These are phyloP conservation scores for Ocimum tenuiflorum DNA, from an alignment of 257 asterid genomes.

Conservation along the genomic window DNA sequence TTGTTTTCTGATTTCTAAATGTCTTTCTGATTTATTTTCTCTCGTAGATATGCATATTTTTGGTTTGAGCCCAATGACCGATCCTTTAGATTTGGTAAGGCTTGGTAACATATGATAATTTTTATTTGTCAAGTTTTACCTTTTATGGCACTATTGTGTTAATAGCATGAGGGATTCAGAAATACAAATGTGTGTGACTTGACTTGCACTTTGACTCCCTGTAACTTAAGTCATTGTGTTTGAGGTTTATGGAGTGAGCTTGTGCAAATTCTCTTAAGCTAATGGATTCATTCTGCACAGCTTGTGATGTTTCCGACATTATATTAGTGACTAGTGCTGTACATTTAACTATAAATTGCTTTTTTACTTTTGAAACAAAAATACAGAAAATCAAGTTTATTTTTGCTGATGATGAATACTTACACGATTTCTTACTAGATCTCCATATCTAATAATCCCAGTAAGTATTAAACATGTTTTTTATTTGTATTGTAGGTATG, in stretches of 20 bases:
- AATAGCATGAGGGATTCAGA: background rate
- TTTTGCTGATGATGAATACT: constrained; percentile 9
- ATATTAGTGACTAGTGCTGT: background rate
- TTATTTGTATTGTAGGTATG: constrained; percentile 54
- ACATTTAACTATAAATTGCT: background rate
- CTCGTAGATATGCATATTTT: constrained; percentile 82
- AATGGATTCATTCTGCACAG: background rate
- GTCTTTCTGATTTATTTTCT: constrained; percentile 31
- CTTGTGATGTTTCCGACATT: background rate
- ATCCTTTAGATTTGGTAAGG: constrained; percentile 87
- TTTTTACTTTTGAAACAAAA: background rate
- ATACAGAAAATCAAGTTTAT: background rate
- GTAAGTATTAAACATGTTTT: constrained; percentile 20
- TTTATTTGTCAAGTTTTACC: background rate
- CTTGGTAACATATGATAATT: constrained; percentile 19
- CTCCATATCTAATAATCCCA: constrained; percentile 9
- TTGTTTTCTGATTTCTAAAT: constrained; percentile 18
- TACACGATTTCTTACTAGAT: background rate
- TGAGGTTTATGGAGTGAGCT: constrained; percentile 13
- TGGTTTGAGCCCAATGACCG: constrained; percentile 79
- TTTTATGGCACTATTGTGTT: background rate
- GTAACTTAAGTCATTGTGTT: background rate
- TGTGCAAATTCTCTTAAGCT: background rate
- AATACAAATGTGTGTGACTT: background rate
- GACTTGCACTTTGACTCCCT: background rate